These are phyloP conservation scores for Tetrapisispora namnaoensis DNA, from an alignment of 805 yeast species.

Conservation along the genomic window DNA sequence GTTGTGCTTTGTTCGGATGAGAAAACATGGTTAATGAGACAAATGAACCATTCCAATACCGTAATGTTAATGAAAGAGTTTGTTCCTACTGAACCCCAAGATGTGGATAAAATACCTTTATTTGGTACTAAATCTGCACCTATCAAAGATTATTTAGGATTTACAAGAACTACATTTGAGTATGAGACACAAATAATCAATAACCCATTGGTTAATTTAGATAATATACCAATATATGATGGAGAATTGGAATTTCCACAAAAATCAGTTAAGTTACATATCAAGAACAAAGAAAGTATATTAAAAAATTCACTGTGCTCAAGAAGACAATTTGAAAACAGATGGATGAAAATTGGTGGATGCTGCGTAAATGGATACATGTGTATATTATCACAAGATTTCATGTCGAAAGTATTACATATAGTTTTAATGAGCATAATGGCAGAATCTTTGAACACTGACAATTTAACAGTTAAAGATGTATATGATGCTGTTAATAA, in stretches of 20 bases:
- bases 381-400: slow-evolving; percentile 29
- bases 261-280: slow-evolving; percentile 3
- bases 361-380: slow-evolving; percentile 40
- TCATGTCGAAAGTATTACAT: slow-evolving; percentile 29
- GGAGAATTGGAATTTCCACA: slow-evolving; percentile 20
- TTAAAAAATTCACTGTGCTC: slow-evolving; percentile 45
- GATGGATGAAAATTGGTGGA: slow-evolving; percentile 50
- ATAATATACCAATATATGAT: slow-evolving; percentile 31
- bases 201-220: slow-evolving; percentile 27
- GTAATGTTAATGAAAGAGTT: slow-evolving; percentile 43
- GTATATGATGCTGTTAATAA: slow-evolving; percentile 21
- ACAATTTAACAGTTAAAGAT: slow-evolving; percentile 25
- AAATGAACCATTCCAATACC: slow-evolving; percentile 81
- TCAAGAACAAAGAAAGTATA: slow-evolving; percentile 29
- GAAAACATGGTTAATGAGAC: slow-evolving; percentile 56
- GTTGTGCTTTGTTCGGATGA: slow-evolving; percentile 53
- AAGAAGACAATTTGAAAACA: slow-evolving; percentile 37
- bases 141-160: slow-evolving; percentile 25
- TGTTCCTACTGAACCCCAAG: slow-evolving; percentile 12
- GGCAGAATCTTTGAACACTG: slow-evolving; percentile 28
- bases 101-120: slow-evolving; percentile 14
- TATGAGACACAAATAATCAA: slow-evolving; percentile 30
- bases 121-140: slow-evolving; percentile 30
- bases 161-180: slow-evolving; percentile 22
- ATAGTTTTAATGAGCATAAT: slow-evolving; percentile 31